phyloP scores from a whole-genome alignment of 1,284 basidiomycete genomes.

The Singerocomus rubriflavus region DNA sequence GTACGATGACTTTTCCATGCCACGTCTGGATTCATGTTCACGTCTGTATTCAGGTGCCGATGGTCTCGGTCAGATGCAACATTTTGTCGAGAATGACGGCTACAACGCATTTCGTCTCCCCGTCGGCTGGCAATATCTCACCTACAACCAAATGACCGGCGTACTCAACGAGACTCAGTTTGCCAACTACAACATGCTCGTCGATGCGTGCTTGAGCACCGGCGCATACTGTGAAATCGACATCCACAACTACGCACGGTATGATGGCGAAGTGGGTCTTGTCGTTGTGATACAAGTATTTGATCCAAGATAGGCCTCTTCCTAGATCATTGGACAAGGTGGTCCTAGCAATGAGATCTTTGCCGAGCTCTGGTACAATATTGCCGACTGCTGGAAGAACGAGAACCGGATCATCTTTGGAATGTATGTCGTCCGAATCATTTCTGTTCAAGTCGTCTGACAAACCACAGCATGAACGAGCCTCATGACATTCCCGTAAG shows the following conservation, averaged over 20 bases:
- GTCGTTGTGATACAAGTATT: background rate
- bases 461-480: slow-evolving; percentile 47
- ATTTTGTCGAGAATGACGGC: slow-evolving; percentile 44
- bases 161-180: slow-evolving; percentile 47
- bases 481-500: slow-evolving; percentile 44
- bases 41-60: slow-evolving; percentile 16
- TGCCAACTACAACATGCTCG: slow-evolving; percentile 47
- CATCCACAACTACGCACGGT: slow-evolving; percentile 59
- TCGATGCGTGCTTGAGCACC: slow-evolving; percentile 43
- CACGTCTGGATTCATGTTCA: background rate
- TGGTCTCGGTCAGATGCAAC: slow-evolving; percentile 43
- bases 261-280: slow-evolving; percentile 38
- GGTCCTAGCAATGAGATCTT: slow-evolving; percentile 56
- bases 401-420: slow-evolving; percentile 54
- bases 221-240: slow-evolving; percentile 54
- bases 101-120: slow-evolving; percentile 46
- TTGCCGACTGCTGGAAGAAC: slow-evolving; percentile 51
- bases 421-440: slow-evolving; percentile 35
- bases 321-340: slow-evolving; percentile 56
- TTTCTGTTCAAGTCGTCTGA: slow-evolving; percentile 2
- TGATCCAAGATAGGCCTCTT: background rate
- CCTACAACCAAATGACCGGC: slow-evolving; percentile 38
- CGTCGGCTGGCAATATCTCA: slow-evolving; percentile 51
- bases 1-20: slow-evolving; percentile 6
- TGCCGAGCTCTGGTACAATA: slow-evolving; percentile 49